Conservation (phyloP, 2,329 filamentous ascomycete species). For the Aspergillus sp. region DNA sequence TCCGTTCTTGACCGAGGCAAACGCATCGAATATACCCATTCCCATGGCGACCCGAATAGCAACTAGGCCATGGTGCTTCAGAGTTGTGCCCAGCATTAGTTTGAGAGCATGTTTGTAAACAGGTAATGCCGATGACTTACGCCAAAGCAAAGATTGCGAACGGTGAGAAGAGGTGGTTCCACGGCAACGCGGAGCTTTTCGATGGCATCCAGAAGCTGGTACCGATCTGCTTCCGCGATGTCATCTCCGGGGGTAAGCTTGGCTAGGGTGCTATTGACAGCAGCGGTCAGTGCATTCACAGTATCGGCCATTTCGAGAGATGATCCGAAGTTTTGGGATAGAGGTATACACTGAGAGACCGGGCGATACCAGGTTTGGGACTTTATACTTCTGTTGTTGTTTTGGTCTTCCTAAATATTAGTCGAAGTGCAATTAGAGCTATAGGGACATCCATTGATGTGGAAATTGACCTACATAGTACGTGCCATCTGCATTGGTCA, state of each 20-base stretch:
- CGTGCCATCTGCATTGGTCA: too few species aligned
- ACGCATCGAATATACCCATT: slow-evolving; percentile 28
- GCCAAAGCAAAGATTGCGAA: slow-evolving; percentile 12
- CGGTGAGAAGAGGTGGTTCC: slow-evolving; percentile 11
- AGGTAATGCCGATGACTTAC: not conserved
- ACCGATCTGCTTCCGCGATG: slow-evolving; percentile 19
- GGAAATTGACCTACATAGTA: too few species aligned
- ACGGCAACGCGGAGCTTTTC: slow-evolving; percentile 15
- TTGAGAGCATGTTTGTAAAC: too few species aligned
- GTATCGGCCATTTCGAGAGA: too few species aligned
- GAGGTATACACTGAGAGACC: too few species aligned
- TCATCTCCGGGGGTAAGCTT: slow-evolving; percentile 17
- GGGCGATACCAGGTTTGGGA: too few species aligned
- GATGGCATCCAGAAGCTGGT: slow-evolving; percentile 14
- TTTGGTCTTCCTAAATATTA: too few species aligned
- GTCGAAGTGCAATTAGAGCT: too few species aligned
- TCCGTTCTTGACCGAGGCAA: slow-evolving; percentile 2
- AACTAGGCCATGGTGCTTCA: slow-evolving; percentile 12
- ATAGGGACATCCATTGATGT: too few species aligned
- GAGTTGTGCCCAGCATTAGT: not conserved
- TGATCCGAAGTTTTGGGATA: too few species aligned
- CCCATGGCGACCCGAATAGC: slow-evolving; percentile 20
- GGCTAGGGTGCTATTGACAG: slow-evolving; percentile 8
- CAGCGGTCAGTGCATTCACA: not conserved
- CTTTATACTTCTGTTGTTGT: too few species aligned